Conservation (phyloP, 257 asterid genomes). For the Solanum tarapatanum region DNA sequence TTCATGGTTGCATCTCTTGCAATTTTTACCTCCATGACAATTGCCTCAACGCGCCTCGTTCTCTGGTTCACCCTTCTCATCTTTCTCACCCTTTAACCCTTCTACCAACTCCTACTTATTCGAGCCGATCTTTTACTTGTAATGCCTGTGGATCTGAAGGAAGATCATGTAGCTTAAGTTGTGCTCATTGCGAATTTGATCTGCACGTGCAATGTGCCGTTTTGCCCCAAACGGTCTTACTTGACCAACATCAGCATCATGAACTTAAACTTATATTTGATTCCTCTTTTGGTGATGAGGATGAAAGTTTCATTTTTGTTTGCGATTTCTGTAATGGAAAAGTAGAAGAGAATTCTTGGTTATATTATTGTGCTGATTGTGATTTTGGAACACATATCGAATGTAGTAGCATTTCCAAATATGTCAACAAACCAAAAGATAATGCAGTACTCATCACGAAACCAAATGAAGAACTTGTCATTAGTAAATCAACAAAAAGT, state of each 20-base stretch:
- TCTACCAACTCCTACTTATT: slow-evolving; percentile 17
- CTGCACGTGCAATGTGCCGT: slow-evolving; percentile 18
- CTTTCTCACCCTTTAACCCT: slow-evolving; percentile 23
- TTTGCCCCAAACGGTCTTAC: neutral
- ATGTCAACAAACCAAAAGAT: neutral
- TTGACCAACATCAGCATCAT: slow-evolving; percentile 14
- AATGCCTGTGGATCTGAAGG: slow-evolving; percentile 18
- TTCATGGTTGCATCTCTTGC: slow-evolving; percentile 24
- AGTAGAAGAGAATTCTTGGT: slow-evolving; percentile 3
- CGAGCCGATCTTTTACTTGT: slow-evolving; percentile 7
- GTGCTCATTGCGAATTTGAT: slow-evolving; percentile 25
- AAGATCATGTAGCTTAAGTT: slow-evolving; percentile 6
- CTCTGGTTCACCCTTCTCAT: slow-evolving; percentile 21
- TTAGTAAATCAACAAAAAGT: neutral
- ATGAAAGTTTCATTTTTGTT: neutral
- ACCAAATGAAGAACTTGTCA: neutral
- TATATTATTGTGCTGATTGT: slow-evolving; percentile 17
- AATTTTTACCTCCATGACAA: slow-evolving; percentile 20
- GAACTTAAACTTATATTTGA: slow-evolving; percentile 5
- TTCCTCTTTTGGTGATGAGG: neutral
- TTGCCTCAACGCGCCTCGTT: slow-evolving; percentile 24
- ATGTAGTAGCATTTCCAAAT: neutral
- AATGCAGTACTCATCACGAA: too few relatives aligned
- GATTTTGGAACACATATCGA: slow-evolving; percentile 15
- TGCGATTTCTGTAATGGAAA: slow-evolving; percentile 10